Percentiles rank a stretch among this genome's conserved stretches.
Evolutionary conservation across 2,329 filamentous ascomycete genomes (phyloP).

Genomic region (Juglanconis oblonga): DNA sequence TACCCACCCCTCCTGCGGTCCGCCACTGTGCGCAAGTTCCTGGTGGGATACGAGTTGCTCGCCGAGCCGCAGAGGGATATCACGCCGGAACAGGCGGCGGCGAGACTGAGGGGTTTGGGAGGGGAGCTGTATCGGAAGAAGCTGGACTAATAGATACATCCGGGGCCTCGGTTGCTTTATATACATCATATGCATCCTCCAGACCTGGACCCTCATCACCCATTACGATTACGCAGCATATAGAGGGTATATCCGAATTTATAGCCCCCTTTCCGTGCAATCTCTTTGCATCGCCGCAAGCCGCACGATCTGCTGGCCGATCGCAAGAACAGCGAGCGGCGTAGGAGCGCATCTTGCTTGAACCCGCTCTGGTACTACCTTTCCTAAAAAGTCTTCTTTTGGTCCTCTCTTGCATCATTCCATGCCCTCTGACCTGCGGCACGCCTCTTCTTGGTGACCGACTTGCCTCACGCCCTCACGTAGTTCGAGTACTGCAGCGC

Average conservation of each 20-base stretch:
- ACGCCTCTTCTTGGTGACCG: no score
- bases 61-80: constrained; percentile 98
- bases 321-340: no score
- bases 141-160: constrained; percentile 29
- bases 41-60: constrained; percentile 95
- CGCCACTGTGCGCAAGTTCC: constrained; percentile 90
- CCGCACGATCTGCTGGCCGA: neutral
- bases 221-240: neutral
- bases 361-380: no score
- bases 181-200: neutral
- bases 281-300: neutral
- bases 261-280: neutral
- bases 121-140: constrained; percentile 81
- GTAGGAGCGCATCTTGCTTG: no score
- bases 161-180: neutral
- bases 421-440: neutral
- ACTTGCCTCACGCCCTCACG: constrained; percentile 36
- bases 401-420: neutral
- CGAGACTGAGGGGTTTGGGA: constrained; percentile 69
- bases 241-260: neutral
- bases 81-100: constrained; percentile 91
- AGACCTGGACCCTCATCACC: neutral
- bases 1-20: constrained; percentile 91
- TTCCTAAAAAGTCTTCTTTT: no score
- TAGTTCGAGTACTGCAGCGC: constrained; percentile 67